phyloP scores from a whole-genome alignment of 257 asterid genomes.

The Solanum clarkiae region DNA sequence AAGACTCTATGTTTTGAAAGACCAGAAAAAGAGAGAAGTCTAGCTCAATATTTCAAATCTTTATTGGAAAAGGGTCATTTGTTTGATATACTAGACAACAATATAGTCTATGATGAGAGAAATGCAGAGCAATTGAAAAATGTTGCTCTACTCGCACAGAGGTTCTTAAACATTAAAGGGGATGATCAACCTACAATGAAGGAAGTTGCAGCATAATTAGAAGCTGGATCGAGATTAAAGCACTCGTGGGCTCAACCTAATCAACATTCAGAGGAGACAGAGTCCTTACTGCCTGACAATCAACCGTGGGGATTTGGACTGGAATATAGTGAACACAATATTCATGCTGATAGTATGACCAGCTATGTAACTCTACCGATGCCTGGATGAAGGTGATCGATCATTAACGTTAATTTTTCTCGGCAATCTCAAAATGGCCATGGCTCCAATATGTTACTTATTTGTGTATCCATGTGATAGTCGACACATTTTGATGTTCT shows the following conservation, averaged over 20 bases:
- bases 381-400: slow-evolving; percentile 7
- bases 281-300: not conserved
- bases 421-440: not conserved
- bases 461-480: too few species aligned
- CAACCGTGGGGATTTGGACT: not conserved
- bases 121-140: not conserved
- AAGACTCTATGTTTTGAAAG: slow-evolving; percentile 5
- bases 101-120: slow-evolving; percentile 3
- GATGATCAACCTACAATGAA: slow-evolving; percentile 35
- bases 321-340: not conserved
- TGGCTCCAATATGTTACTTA: not conserved
- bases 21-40: slow-evolving; percentile 12
- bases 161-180: slow-evolving; percentile 19
- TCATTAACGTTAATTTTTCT: not conserved
- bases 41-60: slow-evolving; percentile 13
- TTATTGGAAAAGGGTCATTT: not conserved
- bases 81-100: slow-evolving; percentile 6
- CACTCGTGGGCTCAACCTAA: slow-evolving; percentile 3
- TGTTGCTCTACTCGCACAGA: slow-evolving; percentile 11
- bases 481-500: too few species aligned
- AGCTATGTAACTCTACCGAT: not conserved
- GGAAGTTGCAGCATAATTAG: slow-evolving; percentile 16
- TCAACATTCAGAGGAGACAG: not conserved
- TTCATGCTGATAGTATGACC: not conserved
- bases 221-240: slow-evolving; percentile 1